These are phyloP conservation scores for Dioscorea cayenensis DNA, from an alignment of 116 monocot genomes.

Conservation along the genomic window DNA sequence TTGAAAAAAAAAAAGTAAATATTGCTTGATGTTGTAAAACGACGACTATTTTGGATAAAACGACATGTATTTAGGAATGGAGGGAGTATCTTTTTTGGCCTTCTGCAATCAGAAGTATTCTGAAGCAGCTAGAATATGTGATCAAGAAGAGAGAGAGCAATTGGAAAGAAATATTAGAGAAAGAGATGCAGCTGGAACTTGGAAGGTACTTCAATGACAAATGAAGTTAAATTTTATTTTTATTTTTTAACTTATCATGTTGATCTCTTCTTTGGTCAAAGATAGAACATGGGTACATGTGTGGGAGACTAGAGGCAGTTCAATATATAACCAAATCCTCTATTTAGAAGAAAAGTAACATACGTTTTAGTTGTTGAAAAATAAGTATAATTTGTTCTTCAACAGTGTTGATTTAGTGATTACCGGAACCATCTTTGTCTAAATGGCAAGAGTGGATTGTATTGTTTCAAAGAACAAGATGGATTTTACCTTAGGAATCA, in stretches of 20 bases:
- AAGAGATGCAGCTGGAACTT: constrained; percentile 79
- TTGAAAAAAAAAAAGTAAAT: no score
- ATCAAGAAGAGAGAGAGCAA: constrained; percentile 81
- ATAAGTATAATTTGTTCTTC: neutral
- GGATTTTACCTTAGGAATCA: neutral
- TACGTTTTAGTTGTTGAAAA: no score
- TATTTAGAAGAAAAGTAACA: no score
- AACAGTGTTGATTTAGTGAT: neutral
- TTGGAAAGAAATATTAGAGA: constrained; percentile 77
- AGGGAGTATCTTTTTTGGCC: neutral
- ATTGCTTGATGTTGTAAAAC: no score
- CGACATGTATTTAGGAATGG: no score
- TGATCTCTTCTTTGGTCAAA: neutral
- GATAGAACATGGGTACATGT: neutral
- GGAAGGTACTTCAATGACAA: constrained; percentile 42
- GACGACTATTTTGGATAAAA: no score
- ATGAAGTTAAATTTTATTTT: no score
- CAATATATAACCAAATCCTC: neutral
- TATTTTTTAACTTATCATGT: neutral
- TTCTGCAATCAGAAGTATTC: constrained; percentile 66
- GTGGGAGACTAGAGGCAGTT: neutral
- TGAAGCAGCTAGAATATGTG: constrained; percentile 63
- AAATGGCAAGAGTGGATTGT: neutral
- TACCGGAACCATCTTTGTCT: no score
- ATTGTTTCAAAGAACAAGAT: neutral